phyloP scores from a whole-genome alignment of 805 yeast species.

The Myxozyma neotropica region DNA sequence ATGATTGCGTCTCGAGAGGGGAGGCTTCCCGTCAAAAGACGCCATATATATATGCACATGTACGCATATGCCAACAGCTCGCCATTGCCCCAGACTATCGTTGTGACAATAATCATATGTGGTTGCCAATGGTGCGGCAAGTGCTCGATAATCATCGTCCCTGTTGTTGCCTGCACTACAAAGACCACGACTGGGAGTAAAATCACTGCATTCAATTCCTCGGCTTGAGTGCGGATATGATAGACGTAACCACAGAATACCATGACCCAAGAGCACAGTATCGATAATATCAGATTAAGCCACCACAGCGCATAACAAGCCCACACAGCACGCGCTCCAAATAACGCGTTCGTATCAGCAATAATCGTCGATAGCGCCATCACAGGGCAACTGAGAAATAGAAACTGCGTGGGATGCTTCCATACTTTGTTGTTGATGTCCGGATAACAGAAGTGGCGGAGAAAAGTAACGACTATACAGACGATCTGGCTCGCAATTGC shows the following conservation, averaged over 20 bases:
- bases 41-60: slow-evolving; percentile 6
- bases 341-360: background rate
- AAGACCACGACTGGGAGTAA: slow-evolving; percentile 7
- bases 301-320: slow-evolving; percentile 9
- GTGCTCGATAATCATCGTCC: background rate
- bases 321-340: slow-evolving; percentile 1
- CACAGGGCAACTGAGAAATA: background rate
- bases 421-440: background rate
- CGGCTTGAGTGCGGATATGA: background rate
- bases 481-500: slow-evolving; percentile 44
- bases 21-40: background rate
- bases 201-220: background rate
- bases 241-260: slow-evolving; percentile 1
- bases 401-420: slow-evolving; percentile 3
- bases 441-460: background rate
- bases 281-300: background rate
- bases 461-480: background rate
- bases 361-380: slow-evolving; percentile 6
- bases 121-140: slow-evolving; percentile 13
- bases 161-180: slow-evolving; percentile 7
- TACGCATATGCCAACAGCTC: slow-evolving; percentile 2
- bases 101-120: slow-evolving; percentile 9
- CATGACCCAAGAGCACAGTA: slow-evolving; percentile 1
- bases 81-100: slow-evolving; percentile 1
- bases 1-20: background rate